A percentile compares a stretch with the other conserved stretches of the same genome.
Evolutionary conservation across 495 filamentous ascomycete species (phyloP).

Genomic region (Hypoxylon rickii): DNA sequence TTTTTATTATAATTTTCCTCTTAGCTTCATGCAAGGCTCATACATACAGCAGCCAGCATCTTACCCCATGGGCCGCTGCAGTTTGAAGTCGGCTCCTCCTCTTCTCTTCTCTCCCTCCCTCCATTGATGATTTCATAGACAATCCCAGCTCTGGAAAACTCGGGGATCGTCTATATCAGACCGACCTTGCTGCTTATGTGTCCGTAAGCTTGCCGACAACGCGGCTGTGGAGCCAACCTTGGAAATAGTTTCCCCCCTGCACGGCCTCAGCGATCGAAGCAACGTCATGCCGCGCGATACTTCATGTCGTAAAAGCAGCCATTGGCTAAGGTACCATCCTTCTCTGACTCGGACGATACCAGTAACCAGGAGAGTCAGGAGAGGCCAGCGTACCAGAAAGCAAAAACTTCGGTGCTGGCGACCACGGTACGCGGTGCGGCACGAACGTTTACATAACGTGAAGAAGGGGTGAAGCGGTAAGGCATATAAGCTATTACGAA

Average conservation of each 20-base stretch:
- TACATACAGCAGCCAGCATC: too few species aligned
- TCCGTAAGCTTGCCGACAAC: constrained; percentile 24
- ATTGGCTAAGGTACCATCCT: constrained; percentile 21
- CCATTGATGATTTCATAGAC: constrained; percentile 38
- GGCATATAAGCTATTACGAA: constrained; percentile 9
- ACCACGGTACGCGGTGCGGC: constrained; percentile 1
- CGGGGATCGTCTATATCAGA: not conserved
- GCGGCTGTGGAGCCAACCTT: constrained; percentile 33
- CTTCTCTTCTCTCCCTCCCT: not conserved
- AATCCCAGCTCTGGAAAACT: constrained; percentile 18
- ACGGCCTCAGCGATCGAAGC: constrained; percentile 26
- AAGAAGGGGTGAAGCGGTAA: too few species aligned
- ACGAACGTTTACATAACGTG: not conserved
- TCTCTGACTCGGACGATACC: constrained; percentile 5
- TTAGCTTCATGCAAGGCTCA: constrained; percentile 38
- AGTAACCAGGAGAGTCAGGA: constrained; percentile 4
- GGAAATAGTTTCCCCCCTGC: too few species aligned
- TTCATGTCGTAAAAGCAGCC: constrained; percentile 19
- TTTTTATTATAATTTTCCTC: constrained; percentile 9
- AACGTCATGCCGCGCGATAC: constrained; percentile 31
- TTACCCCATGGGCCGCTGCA: constrained; percentile 20
- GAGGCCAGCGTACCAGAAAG: too few species aligned
- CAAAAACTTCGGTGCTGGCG: constrained; percentile 27
- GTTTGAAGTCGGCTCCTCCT: constrained; percentile 32
- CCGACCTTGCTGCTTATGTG: constrained; percentile 8